Base-by-base conservation (phyloP, 805 yeast species). In the Wickerhamomyces alni region DNA sequence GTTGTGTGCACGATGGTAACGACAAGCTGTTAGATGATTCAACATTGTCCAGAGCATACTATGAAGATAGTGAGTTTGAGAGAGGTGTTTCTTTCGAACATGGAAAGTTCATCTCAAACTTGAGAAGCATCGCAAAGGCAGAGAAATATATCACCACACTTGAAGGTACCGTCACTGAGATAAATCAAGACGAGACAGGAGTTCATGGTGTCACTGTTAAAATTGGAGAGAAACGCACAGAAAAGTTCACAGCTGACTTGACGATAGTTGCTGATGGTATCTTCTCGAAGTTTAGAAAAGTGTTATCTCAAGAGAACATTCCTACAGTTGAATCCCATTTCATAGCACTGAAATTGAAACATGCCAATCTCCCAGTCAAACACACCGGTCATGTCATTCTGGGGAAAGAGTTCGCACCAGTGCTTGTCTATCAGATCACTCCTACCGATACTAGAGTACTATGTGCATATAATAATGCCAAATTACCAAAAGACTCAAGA, bases 261-360 rank as follows among this genome's bases (percentile, higher is more conserved):
- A 83, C 91, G 7, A 69, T 88, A 24, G 75, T 84, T 35, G 87
- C 95, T 57, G 99, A 93, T 62, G 99, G 99, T 43, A 89, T 91
- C 41, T 87, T 87, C 57, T 89, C 97, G 42, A 88, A 82, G 61
- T 87, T 91, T 68, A 75, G 99, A 59, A 85, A 78, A 58, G 82
- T 80, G 42, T 70, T 85, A 36, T 66, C 77, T 17, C 61, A 71
- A n/a, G 68, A 70, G 25, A 75, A 77, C 48, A 70, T 73, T 17
- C 94, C 98, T 11, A 52, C 59, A 1, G 74, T 86, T 17, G 84
- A 80, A 17, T 87, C 96, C 8, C 85, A 91, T 55, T 93, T 93
- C 60, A 82, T 88, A 17, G 98, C 96, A 4, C 65, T 93, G 51
- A 77, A 83, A 36, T 68, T 93, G 46, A 68, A 72, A 46, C 67